Conservation (phyloP, 768 basidiomycete species). For the Sistotremastrum suecicum region DNA sequence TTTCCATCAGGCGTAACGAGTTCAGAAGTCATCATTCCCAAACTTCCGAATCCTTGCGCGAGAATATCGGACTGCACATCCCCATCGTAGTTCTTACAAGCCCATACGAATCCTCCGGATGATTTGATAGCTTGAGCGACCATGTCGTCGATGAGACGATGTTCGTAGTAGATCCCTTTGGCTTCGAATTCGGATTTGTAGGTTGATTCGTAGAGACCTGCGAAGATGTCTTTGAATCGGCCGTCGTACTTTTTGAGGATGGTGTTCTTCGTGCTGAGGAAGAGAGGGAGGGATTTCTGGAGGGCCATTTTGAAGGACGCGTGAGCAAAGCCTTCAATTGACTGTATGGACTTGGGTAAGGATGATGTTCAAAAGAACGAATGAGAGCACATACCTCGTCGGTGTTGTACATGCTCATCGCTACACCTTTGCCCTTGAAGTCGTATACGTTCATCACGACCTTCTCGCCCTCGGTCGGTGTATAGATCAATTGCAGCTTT, state of each 20-base stretch:
- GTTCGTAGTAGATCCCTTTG: constrained; percentile 79
- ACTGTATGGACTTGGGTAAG: constrained; percentile 25
- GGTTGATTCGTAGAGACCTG: constrained; percentile 78
- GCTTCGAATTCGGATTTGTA: constrained; percentile 63
- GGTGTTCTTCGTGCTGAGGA: constrained; percentile 97
- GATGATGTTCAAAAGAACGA: neutral
- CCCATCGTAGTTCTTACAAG: constrained; percentile 71
- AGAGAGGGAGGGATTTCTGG: constrained; percentile 37
- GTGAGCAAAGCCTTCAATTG: constrained; percentile 91
- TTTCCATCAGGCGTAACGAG: constrained; percentile 90
- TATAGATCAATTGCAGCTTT: constrained; percentile 86
- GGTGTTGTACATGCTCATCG: constrained; percentile 97
- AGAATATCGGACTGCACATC: constrained; percentile 83
- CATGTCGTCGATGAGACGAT: constrained; percentile 96
- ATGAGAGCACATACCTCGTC: constrained; percentile 48
- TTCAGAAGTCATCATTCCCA: constrained; percentile 98
- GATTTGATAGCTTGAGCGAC: constrained; percentile 97
- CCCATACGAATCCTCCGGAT: constrained; percentile 69
- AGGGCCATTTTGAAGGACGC: constrained; percentile 93
- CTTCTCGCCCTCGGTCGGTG: constrained; percentile 52
- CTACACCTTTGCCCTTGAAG: constrained; percentile 86
- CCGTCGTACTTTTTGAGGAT: constrained; percentile 98
- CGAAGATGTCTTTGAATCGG: constrained; percentile 98
- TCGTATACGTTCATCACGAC: constrained; percentile 77
- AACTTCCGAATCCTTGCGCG: constrained; percentile 90